phyloP scores from a whole-genome alignment of 202 grass and related monocot species.

The Setaria viridis region DNA sequence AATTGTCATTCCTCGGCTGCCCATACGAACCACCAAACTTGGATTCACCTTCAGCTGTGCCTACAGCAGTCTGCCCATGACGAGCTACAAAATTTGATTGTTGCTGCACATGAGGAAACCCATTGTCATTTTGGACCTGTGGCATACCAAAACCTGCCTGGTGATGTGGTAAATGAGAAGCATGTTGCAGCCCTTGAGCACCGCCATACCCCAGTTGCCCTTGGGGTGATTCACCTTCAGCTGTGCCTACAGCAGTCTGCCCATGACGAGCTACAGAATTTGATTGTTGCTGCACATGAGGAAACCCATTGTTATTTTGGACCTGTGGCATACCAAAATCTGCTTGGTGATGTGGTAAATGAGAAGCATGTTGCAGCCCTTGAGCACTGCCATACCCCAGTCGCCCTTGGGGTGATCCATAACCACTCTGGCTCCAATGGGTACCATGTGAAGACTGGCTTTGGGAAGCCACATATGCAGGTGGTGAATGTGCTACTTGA shows the following conservation, averaged over 20 bases:
- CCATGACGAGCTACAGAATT: conserved; percentile 4
- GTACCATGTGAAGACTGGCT: conserved; percentile 43
- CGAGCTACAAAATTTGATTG: conserved; percentile 15
- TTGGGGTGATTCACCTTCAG: conserved; percentile 28
- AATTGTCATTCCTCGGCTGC: neutral
- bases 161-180: conserved; percentile 26
- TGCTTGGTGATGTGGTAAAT: conserved; percentile 11
- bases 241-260: conserved; percentile 23
- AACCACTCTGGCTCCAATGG: conserved; percentile 28
- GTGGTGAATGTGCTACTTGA: conserved; percentile 1
- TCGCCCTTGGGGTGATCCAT: conserved; percentile 29
- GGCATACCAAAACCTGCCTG: conserved; percentile 30
- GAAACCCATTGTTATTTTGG: conserved; percentile 33
- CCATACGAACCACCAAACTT: conserved; percentile 28
- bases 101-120: conserved; percentile 15
- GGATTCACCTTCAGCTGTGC: conserved; percentile 24
- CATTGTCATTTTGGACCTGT: conserved; percentile 33
- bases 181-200: neutral
- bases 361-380: conserved; percentile 1
- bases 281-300: conserved; percentile 22
- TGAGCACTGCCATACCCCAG: neutral
- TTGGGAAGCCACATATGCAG: conserved; percentile 41
- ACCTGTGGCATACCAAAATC: conserved; percentile 35
- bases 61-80: conserved; percentile 28
- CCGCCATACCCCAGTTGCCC: neutral